Percentiles rank a stretch among this genome's conserved stretches.
These are phyloP conservation scores for Nitzschia putrida DNA, from an alignment of 108 stramenopile species.

Conservation along the genomic window DNA sequence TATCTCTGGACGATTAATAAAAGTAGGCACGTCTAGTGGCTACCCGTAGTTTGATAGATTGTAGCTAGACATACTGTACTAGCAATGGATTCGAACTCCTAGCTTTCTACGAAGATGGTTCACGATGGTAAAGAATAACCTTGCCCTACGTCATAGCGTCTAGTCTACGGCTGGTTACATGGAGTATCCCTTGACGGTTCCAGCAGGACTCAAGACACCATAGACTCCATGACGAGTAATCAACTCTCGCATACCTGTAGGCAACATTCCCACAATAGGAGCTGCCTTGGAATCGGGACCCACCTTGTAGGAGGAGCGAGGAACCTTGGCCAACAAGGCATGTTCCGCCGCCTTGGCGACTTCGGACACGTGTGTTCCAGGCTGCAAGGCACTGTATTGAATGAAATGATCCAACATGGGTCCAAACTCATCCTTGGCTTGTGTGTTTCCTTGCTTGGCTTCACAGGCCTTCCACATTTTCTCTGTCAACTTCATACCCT, in stretches of 20 bases:
- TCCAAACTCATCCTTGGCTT: conserved; percentile 44
- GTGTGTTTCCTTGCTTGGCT: conserved; percentile 7
- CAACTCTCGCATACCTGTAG: conserved; percentile 36
- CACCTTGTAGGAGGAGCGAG: conserved; percentile 38
- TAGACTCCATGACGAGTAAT: conserved; percentile 41
- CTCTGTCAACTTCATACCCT: conserved; percentile 35
- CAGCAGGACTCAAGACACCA: conserved; percentile 38
- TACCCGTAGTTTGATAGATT: too few relatives aligned
- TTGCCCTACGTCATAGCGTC: too few relatives aligned
- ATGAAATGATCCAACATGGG: conserved; percentile 37
- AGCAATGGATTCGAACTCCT: too few relatives aligned
- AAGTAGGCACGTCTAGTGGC: too few relatives aligned
- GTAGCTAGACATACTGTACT: too few relatives aligned
- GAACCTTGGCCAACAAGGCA: conserved; percentile 27
- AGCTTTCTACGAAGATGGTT: too few relatives aligned
- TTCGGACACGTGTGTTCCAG: conserved; percentile 45
- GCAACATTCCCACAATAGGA: conserved; percentile 48
- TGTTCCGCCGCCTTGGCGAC: conserved; percentile 35
- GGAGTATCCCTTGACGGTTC: conserved; percentile 33
- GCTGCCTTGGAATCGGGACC: conserved; percentile 43
- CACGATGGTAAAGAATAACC: too few relatives aligned
- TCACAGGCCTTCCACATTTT: conserved; percentile 42
- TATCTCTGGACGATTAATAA: conserved; percentile 26
- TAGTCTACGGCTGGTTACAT: conserved; percentile 13
- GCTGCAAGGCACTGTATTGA: conserved; percentile 29